These are phyloP conservation scores for Fusarium paranaense DNA, from an alignment of 2,329 filamentous ascomycete species.

Conservation along the genomic window DNA sequence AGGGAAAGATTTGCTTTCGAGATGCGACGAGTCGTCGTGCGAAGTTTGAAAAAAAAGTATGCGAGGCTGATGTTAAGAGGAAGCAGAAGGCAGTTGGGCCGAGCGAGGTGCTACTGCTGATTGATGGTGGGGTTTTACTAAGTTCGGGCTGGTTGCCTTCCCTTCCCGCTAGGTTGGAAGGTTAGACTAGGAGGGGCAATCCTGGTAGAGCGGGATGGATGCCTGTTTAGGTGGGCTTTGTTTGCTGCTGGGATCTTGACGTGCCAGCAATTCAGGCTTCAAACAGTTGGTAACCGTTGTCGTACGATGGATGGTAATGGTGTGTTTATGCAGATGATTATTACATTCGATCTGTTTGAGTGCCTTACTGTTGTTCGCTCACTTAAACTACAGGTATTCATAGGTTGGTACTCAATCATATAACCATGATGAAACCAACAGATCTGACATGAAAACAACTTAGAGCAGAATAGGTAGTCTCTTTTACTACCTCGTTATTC, in stretches of 20 bases:
- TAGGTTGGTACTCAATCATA: background rate
- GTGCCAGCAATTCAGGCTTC: background rate
- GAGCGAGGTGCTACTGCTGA: conserved; percentile 17
- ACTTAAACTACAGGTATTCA: background rate
- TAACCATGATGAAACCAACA: background rate
- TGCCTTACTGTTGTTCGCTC: background rate
- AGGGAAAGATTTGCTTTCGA: background rate
- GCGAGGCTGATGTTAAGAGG: conserved; percentile 39
- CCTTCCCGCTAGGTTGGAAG: background rate
- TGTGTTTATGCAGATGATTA: background rate
- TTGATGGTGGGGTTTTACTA: conserved; percentile 38
- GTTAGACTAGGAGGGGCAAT: conserved; percentile 28
- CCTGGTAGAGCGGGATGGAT: conserved; percentile 12
- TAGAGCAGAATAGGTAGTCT: conserved; percentile 42
- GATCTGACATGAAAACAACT: background rate
- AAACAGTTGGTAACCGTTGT: background rate
- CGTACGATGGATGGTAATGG: background rate
- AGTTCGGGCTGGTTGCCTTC: conserved; percentile 2
- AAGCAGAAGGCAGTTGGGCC: conserved; percentile 12
- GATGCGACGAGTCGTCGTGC: background rate
- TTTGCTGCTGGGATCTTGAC: background rate
- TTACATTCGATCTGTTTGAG: background rate
- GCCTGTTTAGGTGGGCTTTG: conserved; percentile 5
- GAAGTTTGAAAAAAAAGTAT: conserved; percentile 14
- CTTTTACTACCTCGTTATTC: conserved; percentile 40